Conservation (phyloP, 169 alveolate genomes). For the Blepharisma undulans region DNA sequence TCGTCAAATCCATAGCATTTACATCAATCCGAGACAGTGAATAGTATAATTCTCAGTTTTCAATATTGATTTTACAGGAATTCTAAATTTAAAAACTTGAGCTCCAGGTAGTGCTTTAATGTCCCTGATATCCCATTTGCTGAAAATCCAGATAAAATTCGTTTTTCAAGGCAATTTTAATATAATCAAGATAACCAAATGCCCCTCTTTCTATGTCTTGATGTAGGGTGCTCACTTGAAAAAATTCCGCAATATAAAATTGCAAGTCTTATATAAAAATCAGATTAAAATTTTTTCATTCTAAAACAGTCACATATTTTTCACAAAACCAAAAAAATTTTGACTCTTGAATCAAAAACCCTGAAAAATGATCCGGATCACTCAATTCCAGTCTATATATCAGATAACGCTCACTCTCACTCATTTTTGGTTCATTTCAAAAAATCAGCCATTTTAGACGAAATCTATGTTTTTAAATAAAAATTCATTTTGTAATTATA, state of each 20-base stretch:
- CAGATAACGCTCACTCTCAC: slow-evolving; percentile 49
- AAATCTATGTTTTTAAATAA: slow-evolving; percentile 69
- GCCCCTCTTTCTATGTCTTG: too few relatives aligned
- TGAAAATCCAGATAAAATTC: too few relatives aligned
- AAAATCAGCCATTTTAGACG: slow-evolving; percentile 71
- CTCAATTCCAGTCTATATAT: slow-evolving; percentile 32
- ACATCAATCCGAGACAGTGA: too few relatives aligned
- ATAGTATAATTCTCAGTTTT: too few relatives aligned
- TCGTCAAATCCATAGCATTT: too few relatives aligned
- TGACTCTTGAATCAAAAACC: not conserved
- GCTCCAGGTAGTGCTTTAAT: too few relatives aligned
- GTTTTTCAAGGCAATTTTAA: too few relatives aligned
- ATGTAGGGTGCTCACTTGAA: slow-evolving; percentile 82
- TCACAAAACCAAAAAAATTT: not conserved
- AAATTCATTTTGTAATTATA: slow-evolving; percentile 38
- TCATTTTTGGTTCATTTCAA: slow-evolving; percentile 67
- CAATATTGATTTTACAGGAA: too few relatives aligned
- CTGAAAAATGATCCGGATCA: not conserved
- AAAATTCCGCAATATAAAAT: slow-evolving; percentile 86
- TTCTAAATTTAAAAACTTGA: too few relatives aligned
- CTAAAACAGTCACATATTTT: not conserved
- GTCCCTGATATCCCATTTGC: too few relatives aligned
- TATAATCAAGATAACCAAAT: too few relatives aligned
- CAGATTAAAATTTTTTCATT: slow-evolving; percentile 15
- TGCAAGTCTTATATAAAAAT: slow-evolving; percentile 86